Conservation (phyloP, 305 asterid species). For the Solanum aculeatissimum region DNA sequence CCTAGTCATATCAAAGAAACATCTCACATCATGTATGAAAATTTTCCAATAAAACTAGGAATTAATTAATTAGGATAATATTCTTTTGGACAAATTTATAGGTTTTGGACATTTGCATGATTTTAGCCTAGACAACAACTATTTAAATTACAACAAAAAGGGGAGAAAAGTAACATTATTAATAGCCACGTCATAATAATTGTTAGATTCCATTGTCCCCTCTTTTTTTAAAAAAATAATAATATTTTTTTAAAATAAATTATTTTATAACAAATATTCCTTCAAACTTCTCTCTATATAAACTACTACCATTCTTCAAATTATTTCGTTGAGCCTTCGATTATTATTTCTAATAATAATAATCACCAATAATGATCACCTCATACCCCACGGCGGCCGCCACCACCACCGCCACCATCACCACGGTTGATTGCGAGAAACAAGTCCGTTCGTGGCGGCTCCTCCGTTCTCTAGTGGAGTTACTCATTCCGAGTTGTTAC, state of each 20-base stretch:
- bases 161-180: background rate
- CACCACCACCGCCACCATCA: constrained; percentile 9
- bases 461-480: constrained; percentile 38
- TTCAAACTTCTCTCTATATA: background rate
- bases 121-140: background rate
- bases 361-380: constrained; percentile 9
- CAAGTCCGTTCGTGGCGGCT: constrained; percentile 65
- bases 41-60: background rate
- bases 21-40: background rate
- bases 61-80: background rate
- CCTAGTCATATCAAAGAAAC: background rate
- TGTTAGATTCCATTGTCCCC: background rate
- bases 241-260: too few species aligned
- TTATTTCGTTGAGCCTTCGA: background rate
- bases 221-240: background rate
- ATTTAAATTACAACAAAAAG: background rate
- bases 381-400: background rate
- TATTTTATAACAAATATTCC: background rate
- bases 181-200: background rate
- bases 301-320: background rate
- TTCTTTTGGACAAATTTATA: background rate
- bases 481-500: constrained; percentile 50
- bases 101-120: background rate
- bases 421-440: constrained; percentile 52
- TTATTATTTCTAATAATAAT: background rate